A percentile compares a stretch with the other conserved stretches of the same genome.
These are phyloP conservation scores for Fremontodendron californicum DNA, from an alignment of 345 rosid species.

Conservation along the genomic window DNA sequence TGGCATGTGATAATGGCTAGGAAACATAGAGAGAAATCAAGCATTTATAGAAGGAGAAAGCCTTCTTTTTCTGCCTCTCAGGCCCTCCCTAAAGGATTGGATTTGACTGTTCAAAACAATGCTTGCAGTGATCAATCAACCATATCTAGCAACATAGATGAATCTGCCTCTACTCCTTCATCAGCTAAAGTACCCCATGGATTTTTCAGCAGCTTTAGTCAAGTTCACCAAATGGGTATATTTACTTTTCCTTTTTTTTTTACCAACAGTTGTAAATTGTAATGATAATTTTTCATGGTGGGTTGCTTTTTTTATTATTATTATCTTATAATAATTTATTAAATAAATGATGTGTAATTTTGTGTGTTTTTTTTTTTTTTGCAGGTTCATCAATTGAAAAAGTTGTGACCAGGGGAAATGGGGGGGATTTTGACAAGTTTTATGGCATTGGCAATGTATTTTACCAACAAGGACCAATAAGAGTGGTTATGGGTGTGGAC, in stretches of 20 bases:
- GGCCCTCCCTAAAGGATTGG: conserved; percentile 12
- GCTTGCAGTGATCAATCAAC: conserved; percentile 37
- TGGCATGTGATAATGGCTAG: conserved; percentile 98
- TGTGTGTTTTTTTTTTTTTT: too few species aligned
- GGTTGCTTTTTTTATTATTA: background rate
- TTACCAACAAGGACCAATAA: conserved; percentile 15
- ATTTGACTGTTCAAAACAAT: conserved; percentile 19
- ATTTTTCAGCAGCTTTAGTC: conserved; percentile 10
- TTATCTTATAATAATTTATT: too few species aligned
- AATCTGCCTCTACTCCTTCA: conserved; percentile 53
- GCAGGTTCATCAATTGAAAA: conserved; percentile 30
- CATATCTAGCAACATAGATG: too few species aligned
- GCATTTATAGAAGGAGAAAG: conserved; percentile 42
- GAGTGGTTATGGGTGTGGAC: too few species aligned
- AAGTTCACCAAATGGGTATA: too few species aligned
- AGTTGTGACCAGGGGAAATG: too few species aligned
- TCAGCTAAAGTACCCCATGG: too few species aligned
- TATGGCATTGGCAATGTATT: conserved; percentile 9
- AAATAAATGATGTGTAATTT: too few species aligned
- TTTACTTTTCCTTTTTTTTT: background rate
- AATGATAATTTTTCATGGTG: background rate
- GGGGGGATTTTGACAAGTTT: too few species aligned
- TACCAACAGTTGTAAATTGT: background rate
- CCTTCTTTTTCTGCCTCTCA: conserved; percentile 22
- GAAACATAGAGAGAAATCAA: conserved; percentile 63